Evolutionary conservation across 352 stramenopile genomes (phyloP), one percentile per base, ranked within the genome.

Genomic region (Phytophthora rubi): DNA sequence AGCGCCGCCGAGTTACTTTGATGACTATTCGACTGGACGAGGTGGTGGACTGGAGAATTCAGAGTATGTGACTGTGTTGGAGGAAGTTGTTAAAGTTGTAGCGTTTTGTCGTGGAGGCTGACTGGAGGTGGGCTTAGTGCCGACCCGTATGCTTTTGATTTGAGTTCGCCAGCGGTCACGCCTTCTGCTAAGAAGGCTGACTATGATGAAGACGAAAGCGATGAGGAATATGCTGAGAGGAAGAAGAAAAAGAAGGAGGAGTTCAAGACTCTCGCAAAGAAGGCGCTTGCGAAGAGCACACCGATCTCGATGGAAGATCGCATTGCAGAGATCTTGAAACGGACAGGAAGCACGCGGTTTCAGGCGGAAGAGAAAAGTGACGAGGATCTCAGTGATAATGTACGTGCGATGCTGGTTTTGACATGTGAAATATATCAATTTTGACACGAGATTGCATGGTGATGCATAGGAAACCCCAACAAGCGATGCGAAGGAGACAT

Each of bases 81-180:
- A 49, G 32, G 16, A 9, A 13, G 23, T 7, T n/a, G 23, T 42
- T 66, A 23, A 32, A 44, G 28, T 42, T 57, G 21, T 16, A 7
- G 28, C 1, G 35, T 18, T 12, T 42, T 56, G 35, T 18, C 13
- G 33, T 56, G n/a, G 7, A 54, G 33, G 47, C 58, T 73, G 48
- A 76, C 64, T 59, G 13, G 21, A 56, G 18, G 26, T 23, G 23
- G 37, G 9, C 9, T 4, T 58, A 93, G 84, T 32, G 65, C 70
- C 44, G 88, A 95, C 68, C 88, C 88, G 32, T 95, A 93, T 48
- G 78, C 78, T 15, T 95, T 93, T 73, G 84, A 93, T 23, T 79
- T 95, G 53, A 78, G 21, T 21, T 65, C 64, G 15, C 16, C 69
- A 48, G 58, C 74, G 12, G 68, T 68, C 32, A 18, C 77, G 6